A percentile compares a stretch with the other conserved stretches of the same genome.
Conservation (phyloP, 352 stramenopile genomes). For the Pythium aquatile region DNA sequence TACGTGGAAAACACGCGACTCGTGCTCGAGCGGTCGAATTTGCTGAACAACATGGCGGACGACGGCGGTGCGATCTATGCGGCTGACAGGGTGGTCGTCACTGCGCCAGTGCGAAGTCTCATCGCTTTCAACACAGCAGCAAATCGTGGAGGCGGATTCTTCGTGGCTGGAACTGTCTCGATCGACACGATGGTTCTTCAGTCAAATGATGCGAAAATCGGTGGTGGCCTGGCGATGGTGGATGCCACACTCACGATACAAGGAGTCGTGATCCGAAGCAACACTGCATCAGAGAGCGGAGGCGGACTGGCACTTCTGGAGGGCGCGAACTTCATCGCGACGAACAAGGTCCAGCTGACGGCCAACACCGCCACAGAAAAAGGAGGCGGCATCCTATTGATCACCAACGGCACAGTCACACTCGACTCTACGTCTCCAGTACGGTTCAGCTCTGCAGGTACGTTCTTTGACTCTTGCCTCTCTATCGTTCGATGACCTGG, state of each 20-base stretch:
- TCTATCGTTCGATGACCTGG: not conserved
- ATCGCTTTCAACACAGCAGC: conserved; percentile 8
- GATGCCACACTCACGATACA: conserved; percentile 21
- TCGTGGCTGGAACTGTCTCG: not conserved
- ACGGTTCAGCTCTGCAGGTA: conserved; percentile 36
- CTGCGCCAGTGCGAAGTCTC: not conserved
- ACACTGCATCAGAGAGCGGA: conserved; percentile 34
- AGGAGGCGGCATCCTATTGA: conserved; percentile 47
- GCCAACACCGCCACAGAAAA: conserved; percentile 32
- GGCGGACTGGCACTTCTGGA: conserved; percentile 50
- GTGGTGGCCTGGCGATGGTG: conserved; percentile 35
- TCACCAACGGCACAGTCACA: conserved; percentile 36
- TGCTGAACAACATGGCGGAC: not conserved
- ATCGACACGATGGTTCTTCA: conserved; percentile 7
- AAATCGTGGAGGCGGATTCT: conserved; percentile 18
- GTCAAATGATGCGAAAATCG: conserved; percentile 34
- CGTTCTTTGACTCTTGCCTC: not conserved
- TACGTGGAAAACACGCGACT: conserved; percentile 12
- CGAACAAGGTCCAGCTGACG: conserved; percentile 14
- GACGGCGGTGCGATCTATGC: conserved; percentile 22
- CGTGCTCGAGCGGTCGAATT: not conserved
- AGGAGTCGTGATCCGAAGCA: conserved; percentile 24
- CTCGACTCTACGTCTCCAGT: conserved; percentile 35
- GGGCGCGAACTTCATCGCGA: conserved; percentile 20
- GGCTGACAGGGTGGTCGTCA: not conserved